Evolutionary conservation across 2,329 filamentous ascomycete species (phyloP), one percentile per base, ranked within the genome.

Genomic region (Apiospora koreana): DNA sequence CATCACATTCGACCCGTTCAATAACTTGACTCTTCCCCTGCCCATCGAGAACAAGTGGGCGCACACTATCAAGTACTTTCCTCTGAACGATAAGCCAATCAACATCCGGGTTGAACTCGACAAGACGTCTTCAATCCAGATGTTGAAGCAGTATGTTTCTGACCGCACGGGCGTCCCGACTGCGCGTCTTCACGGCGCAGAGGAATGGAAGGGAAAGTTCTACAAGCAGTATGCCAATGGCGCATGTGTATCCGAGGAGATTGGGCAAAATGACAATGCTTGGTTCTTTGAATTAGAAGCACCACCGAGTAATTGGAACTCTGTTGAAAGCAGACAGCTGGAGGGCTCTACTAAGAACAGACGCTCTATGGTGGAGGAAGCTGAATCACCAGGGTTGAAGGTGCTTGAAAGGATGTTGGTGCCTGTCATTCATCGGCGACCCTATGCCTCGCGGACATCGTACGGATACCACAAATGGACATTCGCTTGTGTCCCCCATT

Each of bases 1-100:
- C 87, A 97, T 99, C 76, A 98, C 96, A 0, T 99, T 99, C 78
- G 96, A 99, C 79, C 96, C 96, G 0, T 99, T 97, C 85, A 98
- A 94, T 80, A 96, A 97, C 74, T 83, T 99, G 71, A 98, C 96
- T 0, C 84, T 99, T 31, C 96, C 97, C 70, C 84, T 99, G 43
- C 96, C 96, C 0, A 89, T 97, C 69, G 92, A 96, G 79, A 94
- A 92, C 73, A 87, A 94, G 62, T 97, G 94, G 92, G 86, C 85
- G 71, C 92, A 92, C 73, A 86, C 87, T 1, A 84, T 98, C 74
- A 91, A 89, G 69, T 98, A 93, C 79, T 92, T 93, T 71, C 94
- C 95, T 2, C 83, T 96, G 1, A 89, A 92, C 71, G 90, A 93
- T 69, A 83, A 84, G 2, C 93, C 94, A 0, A 86, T 95, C 68